Evolutionary conservation across 805 yeast genomes (phyloP), one percentile per base, ranked within the genome.

Genomic region (Cyberlindnera nakhonratchasimensis): DNA sequence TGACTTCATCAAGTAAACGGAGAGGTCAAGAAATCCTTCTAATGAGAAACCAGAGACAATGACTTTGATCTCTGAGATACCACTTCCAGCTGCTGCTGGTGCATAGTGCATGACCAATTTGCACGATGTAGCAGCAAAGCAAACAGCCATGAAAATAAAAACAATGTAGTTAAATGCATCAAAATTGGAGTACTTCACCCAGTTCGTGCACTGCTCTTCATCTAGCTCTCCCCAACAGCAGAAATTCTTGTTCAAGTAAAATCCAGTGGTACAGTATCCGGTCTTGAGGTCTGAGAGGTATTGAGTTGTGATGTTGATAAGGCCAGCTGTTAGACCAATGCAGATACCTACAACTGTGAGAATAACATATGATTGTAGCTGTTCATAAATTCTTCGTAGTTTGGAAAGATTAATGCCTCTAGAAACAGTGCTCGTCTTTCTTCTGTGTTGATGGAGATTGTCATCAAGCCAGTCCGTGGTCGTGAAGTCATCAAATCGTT

Each of bases 41-140:
- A 85, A 74, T 21, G 75, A 77, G 60, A 90, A 95, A 0, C 99
- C 99, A 0, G 95, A 81, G 1, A 90, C 87, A 48, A 93, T 89
- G 59, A 93, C 86, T 64, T 95, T 93, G 59, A 93, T 91, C 63
- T 93, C 99, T 13, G 97, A 85, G 38, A 93, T 95, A 0, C 99
- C 99, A 6, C 96, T 86, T 1, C 99, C 99, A 1, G 98, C 95
- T 2, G 99, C 98, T 40, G 81, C 72, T 1, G 96, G 96, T 0
- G 96, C 90, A 52, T 78, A 80, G 12, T 61, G 60, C 50, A 77
- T 71, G 34, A 95, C 96, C 26, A 89, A 57, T 12, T 72, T 58
- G 0, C 91, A 87, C 1, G 96, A 81, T 10, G 72, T 51, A 8
- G 71, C 61, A 3, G 93, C 85, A 52, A 91, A 80, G 0, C 67